Evolutionary conservation across 2,329 filamentous ascomycete genomes (phyloP).

Genomic region (Fonsecaea erecta): DNA sequence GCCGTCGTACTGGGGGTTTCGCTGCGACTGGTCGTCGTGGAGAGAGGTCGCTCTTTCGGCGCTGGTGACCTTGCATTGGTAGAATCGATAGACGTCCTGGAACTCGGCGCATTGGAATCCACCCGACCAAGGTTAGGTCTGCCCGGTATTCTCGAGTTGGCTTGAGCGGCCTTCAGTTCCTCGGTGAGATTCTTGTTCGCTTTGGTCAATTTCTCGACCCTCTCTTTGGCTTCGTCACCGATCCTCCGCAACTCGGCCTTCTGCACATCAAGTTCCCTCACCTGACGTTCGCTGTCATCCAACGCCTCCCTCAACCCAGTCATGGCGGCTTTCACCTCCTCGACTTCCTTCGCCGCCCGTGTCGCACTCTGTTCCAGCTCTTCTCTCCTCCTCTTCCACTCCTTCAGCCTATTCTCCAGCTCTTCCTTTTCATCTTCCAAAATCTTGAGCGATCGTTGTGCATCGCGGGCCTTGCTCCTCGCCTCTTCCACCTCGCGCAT

Average conservation of each 20-base stretch:
- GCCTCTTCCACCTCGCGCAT: constrained; percentile 87
- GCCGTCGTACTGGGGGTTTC: constrained; percentile 45
- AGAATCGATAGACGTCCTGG: constrained; percentile 64
- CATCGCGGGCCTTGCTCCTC: constrained; percentile 75
- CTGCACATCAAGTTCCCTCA: constrained; percentile 81
- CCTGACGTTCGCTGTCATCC: constrained; percentile 84
- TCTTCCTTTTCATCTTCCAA: constrained; percentile 77
- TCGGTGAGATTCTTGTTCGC: constrained; percentile 65
- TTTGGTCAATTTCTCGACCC: constrained; percentile 79
- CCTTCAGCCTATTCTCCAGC: constrained; percentile 72
- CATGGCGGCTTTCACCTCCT: constrained; percentile 77
- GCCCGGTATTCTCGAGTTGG: constrained; percentile 33
- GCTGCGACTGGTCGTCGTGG: constrained; percentile 42
- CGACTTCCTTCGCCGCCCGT: constrained; percentile 72
- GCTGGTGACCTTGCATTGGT: constrained; percentile 44
- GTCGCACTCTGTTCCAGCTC: constrained; percentile 74
- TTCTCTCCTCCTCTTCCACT: constrained; percentile 73
- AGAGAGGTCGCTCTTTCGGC: constrained; percentile 48
- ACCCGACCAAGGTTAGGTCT: constrained; percentile 39
- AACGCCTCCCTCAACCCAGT: constrained; percentile 76
- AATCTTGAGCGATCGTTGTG: constrained; percentile 75
- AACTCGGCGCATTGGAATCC: constrained; percentile 57
- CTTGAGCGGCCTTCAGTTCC: constrained; percentile 59
- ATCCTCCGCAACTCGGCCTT: constrained; percentile 73
- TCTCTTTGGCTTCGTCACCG: constrained; percentile 74